Evolutionary conservation across 805 yeast species (phyloP), one percentile per base, ranked within the genome.

Genomic region (Candida chilensis): DNA sequence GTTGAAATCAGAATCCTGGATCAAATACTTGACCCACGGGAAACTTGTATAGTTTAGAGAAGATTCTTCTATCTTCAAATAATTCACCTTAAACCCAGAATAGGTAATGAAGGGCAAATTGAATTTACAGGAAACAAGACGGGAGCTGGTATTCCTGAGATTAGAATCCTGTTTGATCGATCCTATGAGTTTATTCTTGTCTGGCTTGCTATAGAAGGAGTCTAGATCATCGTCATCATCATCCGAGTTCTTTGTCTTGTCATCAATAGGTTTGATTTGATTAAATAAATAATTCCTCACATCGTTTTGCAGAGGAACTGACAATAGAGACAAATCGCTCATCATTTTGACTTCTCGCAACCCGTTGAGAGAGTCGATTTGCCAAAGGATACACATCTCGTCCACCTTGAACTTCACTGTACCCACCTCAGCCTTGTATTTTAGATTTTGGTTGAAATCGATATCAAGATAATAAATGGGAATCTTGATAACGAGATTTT

Each of bases 21-120:
- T 67, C 34, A 66, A 53, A 43, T 81, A 79, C 32, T 80, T 61
- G 1, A 82, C 79, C 94, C 94, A 82, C 0, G 92, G 88, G 45
- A 82, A 81, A 25, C 83, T 70, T 5, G 82, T 74, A 40, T 77
- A 77, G 31, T 68, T 60, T 44, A 80, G 48, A 30, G 63, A 66
- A 5, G 67, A 70, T 42, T 82, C 94, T 16, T 69, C 71, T 11
- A 82, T 78, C 37, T 77, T 74, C 30, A 82, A 48, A 40, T 75
- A 82, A 21, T 72, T 80, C 15, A 82, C 66, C 40, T 73, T 74
- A 21, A 82, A 51, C 0, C 86, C 86, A 26, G 84, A 74, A 36
- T 76, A 70, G 1, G 85, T 64, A 33, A 68, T 52, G 51, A 75
- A 67, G 7, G 67, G 65, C 14, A 62, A 50, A 27, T 43, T 47